A percentile compares a stretch with the other conserved stretches of the same genome.
phyloP scores from a whole-genome alignment of 2,329 filamentous ascomycete species.

The Aureobasidium vineae region DNA sequence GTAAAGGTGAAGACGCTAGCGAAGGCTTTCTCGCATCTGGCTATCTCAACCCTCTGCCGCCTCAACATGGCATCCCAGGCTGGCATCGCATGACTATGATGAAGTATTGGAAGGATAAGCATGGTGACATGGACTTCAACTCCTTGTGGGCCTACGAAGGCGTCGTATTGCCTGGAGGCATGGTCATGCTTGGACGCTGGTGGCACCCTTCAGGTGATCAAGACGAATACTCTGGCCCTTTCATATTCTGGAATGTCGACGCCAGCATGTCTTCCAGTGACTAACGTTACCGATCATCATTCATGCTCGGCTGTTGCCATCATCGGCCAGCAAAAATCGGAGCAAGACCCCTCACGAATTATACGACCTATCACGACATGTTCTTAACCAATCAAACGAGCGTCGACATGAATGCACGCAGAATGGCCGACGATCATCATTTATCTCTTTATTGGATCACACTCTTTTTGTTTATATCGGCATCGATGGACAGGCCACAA shows the following conservation, averaged over 20 bases:
- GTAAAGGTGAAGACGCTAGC: conserved; percentile 41
- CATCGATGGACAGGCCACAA: neutral
- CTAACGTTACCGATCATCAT: neutral
- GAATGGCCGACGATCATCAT: neutral
- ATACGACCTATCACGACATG: neutral
- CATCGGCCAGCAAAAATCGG: neutral
- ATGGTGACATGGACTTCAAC: conserved; percentile 32
- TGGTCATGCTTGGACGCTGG: conserved; percentile 51
- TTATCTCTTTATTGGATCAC: neutral
- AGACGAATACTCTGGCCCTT: conserved; percentile 42
- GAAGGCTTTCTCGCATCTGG: conserved; percentile 42
- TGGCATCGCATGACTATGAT: conserved; percentile 57
- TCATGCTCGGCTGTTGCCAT: too few relatives aligned
- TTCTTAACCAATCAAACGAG: neutral
- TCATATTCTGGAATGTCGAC: conserved; percentile 47
- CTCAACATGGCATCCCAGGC: conserved; percentile 51
- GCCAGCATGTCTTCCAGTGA: neutral
- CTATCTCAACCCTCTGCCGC: conserved; percentile 51
- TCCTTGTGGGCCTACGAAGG: conserved; percentile 52
- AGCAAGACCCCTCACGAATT: neutral
- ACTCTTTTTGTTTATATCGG: neutral
- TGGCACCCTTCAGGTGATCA: conserved; percentile 40
- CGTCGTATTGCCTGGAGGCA: conserved; percentile 48
- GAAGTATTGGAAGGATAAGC: conserved; percentile 47
- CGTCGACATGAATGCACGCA: neutral